phyloP scores from a whole-genome alignment of 2,329 filamentous ascomycete species.

The Fusarium graminum region DNA sequence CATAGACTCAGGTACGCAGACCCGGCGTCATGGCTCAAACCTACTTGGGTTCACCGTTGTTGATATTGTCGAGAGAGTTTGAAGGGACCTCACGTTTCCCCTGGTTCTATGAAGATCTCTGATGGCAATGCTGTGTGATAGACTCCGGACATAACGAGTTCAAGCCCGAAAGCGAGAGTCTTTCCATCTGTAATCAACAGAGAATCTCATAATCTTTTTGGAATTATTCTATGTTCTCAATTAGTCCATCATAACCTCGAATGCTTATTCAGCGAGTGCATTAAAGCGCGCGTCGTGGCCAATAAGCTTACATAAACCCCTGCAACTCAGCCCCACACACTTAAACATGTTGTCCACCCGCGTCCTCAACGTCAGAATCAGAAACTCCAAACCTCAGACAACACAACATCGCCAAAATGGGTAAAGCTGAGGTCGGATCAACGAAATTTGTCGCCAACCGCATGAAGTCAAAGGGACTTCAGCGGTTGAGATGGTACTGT shows the following conservation, averaged over 20 bases:
- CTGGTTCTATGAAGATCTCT: background rate
- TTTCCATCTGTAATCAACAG: too few relatives aligned
- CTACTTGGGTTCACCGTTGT: background rate
- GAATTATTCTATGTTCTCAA: too few relatives aligned
- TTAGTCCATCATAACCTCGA: background rate
- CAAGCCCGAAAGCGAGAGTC: too few relatives aligned
- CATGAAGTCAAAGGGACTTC: slow-evolving; percentile 83
- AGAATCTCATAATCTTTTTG: too few relatives aligned
- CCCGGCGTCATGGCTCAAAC: background rate
- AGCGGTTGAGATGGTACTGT: slow-evolving; percentile 92
- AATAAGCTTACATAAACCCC: slow-evolving; percentile 4
- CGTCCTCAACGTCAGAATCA: background rate
- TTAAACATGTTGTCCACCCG: slow-evolving; percentile 4
- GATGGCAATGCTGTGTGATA: background rate
- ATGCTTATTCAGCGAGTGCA: background rate
- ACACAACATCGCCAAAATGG: slow-evolving; percentile 71
- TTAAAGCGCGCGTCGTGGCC: background rate
- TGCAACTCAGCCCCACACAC: slow-evolving; percentile 6
- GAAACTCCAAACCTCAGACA: slow-evolving; percentile 15
- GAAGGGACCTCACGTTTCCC: background rate
- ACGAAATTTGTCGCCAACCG: slow-evolving; percentile 93
- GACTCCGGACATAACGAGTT: too few relatives aligned
- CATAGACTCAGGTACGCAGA: background rate
- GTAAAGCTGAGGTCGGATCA: slow-evolving; percentile 89
- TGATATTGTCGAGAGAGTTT: background rate